These are phyloP conservation scores for Pichia manshurica DNA, from an alignment of 805 yeast species.

Conservation along the genomic window DNA sequence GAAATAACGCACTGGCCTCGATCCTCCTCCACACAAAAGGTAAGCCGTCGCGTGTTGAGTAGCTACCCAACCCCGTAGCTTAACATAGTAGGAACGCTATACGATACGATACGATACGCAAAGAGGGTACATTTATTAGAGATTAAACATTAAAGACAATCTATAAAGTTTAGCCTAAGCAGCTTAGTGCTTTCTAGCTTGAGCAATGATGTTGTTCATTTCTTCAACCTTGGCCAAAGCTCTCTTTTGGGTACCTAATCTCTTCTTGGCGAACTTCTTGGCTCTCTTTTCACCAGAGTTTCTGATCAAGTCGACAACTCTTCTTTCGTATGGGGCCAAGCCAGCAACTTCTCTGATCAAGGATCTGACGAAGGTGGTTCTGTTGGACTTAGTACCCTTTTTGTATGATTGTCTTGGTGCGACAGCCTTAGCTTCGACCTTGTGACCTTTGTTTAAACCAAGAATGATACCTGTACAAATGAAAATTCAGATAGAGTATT, in stretches of 20 bases:
- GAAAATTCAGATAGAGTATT: neutral
- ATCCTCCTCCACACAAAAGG: too few species aligned
- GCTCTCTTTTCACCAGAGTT: slow-evolving; percentile 99
- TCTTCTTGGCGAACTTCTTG: slow-evolving; percentile 99
- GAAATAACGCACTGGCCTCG: too few species aligned
- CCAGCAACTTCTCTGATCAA: slow-evolving; percentile 97
- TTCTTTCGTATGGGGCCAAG: slow-evolving; percentile 99
- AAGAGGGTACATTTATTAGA: neutral
- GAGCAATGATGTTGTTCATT: slow-evolving; percentile 93
- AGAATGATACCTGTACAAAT: slow-evolving; percentile 74
- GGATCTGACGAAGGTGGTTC: slow-evolving; percentile 92
- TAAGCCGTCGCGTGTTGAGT: too few species aligned
- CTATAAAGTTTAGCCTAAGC: slow-evolving; percentile 1
- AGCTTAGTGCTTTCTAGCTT: slow-evolving; percentile 85
- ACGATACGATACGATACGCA: too few species aligned
- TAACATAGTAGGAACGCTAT: too few species aligned
- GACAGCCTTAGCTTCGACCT: slow-evolving; percentile 78
- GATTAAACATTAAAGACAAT: slow-evolving; percentile 10
- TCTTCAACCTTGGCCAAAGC: slow-evolving; percentile 99
- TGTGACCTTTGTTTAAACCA: slow-evolving; percentile 99
- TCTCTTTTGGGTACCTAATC: slow-evolving; percentile 99
- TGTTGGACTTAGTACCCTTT: slow-evolving; percentile 95
- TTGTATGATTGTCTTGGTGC: slow-evolving; percentile 89
- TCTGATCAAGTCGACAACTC: slow-evolving; percentile 98
- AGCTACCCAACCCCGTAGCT: too few species aligned